Conservation (phyloP, 2,329 filamentous ascomycete genomes). For the Hirsutella thompsonii region DNA sequence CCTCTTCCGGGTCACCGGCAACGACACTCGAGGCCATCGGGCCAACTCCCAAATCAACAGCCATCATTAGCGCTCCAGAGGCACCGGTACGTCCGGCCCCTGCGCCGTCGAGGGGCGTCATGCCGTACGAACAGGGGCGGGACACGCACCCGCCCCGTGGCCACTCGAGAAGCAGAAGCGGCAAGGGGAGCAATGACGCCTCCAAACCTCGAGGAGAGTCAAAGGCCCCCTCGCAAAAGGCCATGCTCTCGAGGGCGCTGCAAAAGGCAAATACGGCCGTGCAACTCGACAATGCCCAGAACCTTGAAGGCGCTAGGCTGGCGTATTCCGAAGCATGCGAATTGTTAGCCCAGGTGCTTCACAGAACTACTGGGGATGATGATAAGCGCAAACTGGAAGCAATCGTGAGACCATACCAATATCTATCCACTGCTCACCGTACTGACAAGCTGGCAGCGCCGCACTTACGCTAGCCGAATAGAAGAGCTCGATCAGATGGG, state of each 20-base stretch:
- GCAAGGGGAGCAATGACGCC: constrained; percentile 18
- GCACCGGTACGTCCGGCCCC: constrained; percentile 3
- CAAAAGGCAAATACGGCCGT: constrained; percentile 95
- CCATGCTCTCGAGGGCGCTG: constrained; percentile 89
- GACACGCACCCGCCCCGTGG: constrained; percentile 15
- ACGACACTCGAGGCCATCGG: too few relatives aligned
- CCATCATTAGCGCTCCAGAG: constrained; percentile 4
- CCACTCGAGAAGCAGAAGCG: constrained; percentile 19
- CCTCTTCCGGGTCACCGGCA: too few relatives aligned
- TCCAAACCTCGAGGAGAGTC: constrained; percentile 11
- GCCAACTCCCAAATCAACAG: too few relatives aligned
- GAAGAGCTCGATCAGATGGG: constrained; percentile 69
- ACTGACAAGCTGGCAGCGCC: constrained; percentile 39
- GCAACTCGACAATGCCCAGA: constrained; percentile 88
- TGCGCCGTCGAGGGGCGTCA: constrained; percentile 8
- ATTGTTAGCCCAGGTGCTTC: constrained; percentile 76
- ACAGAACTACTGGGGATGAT: constrained; percentile 70
- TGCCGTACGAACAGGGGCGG: constrained; percentile 18
- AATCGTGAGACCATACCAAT: constrained; percentile 52
- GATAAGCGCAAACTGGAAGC: constrained; percentile 85
- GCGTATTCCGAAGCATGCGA: constrained; percentile 87
- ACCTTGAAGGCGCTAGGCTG: constrained; percentile 80
- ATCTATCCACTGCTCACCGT: neutral
- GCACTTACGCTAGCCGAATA: constrained; percentile 83
- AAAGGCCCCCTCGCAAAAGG: constrained; percentile 68